phyloP scores from a whole-genome alignment of 2,329 filamentous ascomycete genomes.

The Alternaria gansuensis region DNA sequence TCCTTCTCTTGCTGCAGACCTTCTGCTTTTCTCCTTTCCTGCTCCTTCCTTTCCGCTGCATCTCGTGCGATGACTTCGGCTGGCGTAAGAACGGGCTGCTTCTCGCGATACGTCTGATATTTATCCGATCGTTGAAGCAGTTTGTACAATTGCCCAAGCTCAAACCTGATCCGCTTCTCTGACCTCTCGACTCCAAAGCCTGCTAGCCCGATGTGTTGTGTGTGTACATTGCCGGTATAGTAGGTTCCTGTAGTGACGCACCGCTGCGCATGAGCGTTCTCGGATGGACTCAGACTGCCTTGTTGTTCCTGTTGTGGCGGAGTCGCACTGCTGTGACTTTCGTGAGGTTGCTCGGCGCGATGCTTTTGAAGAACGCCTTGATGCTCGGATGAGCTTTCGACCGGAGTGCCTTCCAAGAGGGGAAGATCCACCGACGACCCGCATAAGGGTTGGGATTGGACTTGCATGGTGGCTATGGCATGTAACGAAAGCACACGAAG shows the following conservation, averaged over 20 bases:
- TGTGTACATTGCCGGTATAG: constrained; percentile 37
- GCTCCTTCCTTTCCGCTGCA: constrained; percentile 27
- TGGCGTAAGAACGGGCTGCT: constrained; percentile 46
- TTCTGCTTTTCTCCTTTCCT: constrained; percentile 27
- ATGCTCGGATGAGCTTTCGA: constrained; percentile 29
- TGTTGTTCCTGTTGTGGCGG: constrained; percentile 43
- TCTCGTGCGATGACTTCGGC: constrained; percentile 35
- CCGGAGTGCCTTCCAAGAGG: constrained; percentile 41
- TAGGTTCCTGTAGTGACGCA: constrained; percentile 33
- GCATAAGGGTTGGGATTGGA: constrained; percentile 48
- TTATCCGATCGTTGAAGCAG: constrained; percentile 49
- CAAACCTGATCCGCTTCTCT: constrained; percentile 41
- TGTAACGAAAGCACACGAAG: constrained; percentile 38
- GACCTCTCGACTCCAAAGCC: constrained; percentile 36
- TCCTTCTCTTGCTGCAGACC: constrained; percentile 45
- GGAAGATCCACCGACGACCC: constrained; percentile 57
- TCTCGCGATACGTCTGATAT: constrained; percentile 58
- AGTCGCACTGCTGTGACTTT: constrained; percentile 27
- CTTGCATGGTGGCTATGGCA: constrained; percentile 44
- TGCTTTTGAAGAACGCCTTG: constrained; percentile 54
- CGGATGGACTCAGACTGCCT: constrained; percentile 41
- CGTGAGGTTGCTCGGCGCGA: constrained; percentile 54
- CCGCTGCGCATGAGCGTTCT: constrained; percentile 36
- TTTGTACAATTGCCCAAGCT: constrained; percentile 43
- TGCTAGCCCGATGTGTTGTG: constrained; percentile 35